Evolutionary conservation across 2,329 filamentous ascomycete genomes (phyloP).

Genomic region (Pezicula rhizophila): DNA sequence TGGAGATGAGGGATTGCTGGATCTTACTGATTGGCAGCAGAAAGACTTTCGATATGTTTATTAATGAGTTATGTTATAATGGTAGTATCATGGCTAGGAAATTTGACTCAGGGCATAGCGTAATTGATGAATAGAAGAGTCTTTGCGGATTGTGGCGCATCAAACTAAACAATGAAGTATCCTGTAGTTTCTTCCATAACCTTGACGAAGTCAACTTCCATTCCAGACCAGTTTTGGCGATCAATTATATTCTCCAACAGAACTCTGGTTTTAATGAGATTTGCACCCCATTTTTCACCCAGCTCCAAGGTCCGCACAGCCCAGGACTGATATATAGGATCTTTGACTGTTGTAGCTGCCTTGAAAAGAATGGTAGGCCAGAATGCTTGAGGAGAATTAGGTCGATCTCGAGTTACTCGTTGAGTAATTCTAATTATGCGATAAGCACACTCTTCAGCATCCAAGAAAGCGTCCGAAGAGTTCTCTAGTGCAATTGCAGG

Average conservation of each 20-base stretch:
- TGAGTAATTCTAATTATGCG: background rate
- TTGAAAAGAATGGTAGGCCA: background rate
- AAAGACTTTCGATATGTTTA: conserved; percentile 1
- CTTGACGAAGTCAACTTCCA: background rate
- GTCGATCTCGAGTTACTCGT: background rate
- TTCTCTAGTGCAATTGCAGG: background rate
- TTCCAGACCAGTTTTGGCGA: background rate
- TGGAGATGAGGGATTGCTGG: background rate
- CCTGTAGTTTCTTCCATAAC: background rate
- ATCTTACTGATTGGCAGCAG: conserved; percentile 1
- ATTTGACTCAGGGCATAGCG: too few species aligned
- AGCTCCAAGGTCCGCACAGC: background rate
- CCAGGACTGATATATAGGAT: background rate
- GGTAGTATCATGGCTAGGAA: too few species aligned
- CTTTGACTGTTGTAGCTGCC: background rate
- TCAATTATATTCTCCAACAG: background rate
- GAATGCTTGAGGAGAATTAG: background rate
- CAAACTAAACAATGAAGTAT: background rate
- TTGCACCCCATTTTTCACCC: background rate
- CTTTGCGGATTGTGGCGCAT: background rate
- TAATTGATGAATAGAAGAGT: too few species aligned
- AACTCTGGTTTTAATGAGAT: background rate
- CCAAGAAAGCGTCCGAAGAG: background rate
- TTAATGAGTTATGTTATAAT: background rate
- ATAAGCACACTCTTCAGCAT: background rate